These are phyloP conservation scores for Starmerella potacharoeniae DNA, from an alignment of 805 yeast species.

Conservation along the genomic window DNA sequence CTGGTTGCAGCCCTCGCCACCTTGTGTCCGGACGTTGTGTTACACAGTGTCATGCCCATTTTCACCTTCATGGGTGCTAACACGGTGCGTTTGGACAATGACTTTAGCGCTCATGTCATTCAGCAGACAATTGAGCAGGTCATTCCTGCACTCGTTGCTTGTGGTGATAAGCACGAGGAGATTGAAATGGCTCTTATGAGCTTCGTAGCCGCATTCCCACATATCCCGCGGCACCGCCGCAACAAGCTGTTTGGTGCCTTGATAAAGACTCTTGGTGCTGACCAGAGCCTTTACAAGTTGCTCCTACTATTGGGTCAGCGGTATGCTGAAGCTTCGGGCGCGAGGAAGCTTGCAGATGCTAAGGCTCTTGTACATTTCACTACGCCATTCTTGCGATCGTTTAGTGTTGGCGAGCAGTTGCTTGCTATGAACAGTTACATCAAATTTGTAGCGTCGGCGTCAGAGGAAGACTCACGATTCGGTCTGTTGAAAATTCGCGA, in stretches of 20 bases:
- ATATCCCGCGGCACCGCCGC: conserved; percentile 93
- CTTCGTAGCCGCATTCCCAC: conserved; percentile 88
- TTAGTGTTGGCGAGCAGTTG: conserved; percentile 50
- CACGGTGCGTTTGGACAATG: conserved; percentile 93
- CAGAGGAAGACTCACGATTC: conserved; percentile 30
- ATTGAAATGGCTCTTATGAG: conserved; percentile 75
- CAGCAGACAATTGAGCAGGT: conserved; percentile 84
- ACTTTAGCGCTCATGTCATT: conserved; percentile 81
- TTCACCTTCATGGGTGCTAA: conserved; percentile 99
- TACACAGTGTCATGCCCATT: conserved; percentile 98
- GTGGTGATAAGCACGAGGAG: conserved; percentile 43
- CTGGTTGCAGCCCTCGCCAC: conserved; percentile 82
- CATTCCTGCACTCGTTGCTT: conserved; percentile 71
- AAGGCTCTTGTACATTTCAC: conserved; percentile 61
- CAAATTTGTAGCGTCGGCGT: conserved; percentile 9
- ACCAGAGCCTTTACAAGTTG: conserved; percentile 55
- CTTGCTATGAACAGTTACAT: conserved; percentile 24
- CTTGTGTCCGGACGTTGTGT: conserved; percentile 76
- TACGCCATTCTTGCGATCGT: conserved; percentile 54
- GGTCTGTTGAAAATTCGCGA: conserved; percentile 36
- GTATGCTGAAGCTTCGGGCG: conserved; percentile 37
- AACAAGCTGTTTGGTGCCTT: conserved; percentile 72
- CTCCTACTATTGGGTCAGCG: conserved; percentile 74
- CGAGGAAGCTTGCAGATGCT: conserved; percentile 43
- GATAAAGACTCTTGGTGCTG: conserved; percentile 63